Evolutionary conservation across 768 basidiomycete genomes (phyloP), one percentile per base, ranked within the genome.

Genomic region (Naematelia aurantialba): DNA sequence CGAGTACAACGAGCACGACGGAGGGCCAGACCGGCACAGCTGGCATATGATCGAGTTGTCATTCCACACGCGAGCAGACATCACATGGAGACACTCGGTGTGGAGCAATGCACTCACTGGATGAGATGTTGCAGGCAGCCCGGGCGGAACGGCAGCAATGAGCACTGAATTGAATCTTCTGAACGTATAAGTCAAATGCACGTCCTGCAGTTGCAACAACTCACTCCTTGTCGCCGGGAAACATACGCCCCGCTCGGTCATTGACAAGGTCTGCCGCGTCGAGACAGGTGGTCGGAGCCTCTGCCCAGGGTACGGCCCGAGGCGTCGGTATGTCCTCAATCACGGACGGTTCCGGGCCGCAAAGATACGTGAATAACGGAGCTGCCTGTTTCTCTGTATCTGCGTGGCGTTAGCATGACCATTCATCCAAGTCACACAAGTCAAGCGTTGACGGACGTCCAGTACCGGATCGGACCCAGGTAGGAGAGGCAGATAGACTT

Each of bases 121-220:
- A 24, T 55, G 44, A 10, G 53, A 24, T 3, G 47, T 22, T 4
- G 55, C 22, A 1, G 69, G 57, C 14, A 70, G 27, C 21, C 57
- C 30, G 2, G 71, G 66, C 3, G 75, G 75, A 26, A 44, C 30
- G 3, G 61, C 63, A 4, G 54, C 66, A 22, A 74, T 42, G 11
- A 74, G 31, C 2, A 74, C 31, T 13, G 67, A 68, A 31, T 72
- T 73, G 62, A 76, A 74, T 48, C 70, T 74, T 50, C 55, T 59
- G 14, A 14, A 22, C 5, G 27, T 58, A 44, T 29, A 26, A 22
- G 26, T 31, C 17, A 8, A n/a, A 26, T 22, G 24, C 22, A 24
- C 22, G 22, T 5, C 14, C 19, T 24, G 8, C 14, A 4, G 4
- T 4, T 19, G 45, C 45, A 19, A 24, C 8, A 4, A 58, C 74